A percentile compares a stretch with the other conserved stretches of the same genome.
Conservation (phyloP, 148 eudicot species). For the Amaranthus palmeri region DNA sequence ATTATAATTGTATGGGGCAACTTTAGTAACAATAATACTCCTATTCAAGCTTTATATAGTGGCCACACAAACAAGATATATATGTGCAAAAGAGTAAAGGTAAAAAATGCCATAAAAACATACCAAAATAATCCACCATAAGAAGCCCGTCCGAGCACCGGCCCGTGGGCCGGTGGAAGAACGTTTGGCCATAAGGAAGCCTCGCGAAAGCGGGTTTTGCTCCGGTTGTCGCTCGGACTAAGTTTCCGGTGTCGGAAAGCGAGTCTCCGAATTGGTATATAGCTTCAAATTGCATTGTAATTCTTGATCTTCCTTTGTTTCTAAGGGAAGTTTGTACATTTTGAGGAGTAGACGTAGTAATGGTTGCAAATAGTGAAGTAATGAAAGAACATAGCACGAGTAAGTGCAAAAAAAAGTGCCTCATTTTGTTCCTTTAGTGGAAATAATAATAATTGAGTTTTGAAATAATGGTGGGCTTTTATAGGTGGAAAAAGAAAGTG, state of each 20-base stretch:
- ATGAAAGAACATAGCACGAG: conserved; percentile 1
- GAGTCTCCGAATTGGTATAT: conserved; percentile 43
- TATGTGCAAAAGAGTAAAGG: too few species aligned
- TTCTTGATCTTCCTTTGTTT: background rate
- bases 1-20: too few species aligned
- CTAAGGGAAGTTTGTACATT: background rate
- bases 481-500: background rate
- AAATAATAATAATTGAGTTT: background rate
- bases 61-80: too few species aligned
- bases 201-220: conserved; percentile 1
- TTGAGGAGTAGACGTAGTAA: background rate
- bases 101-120: background rate
- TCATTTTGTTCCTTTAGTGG: conserved; percentile 10
- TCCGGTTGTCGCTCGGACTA: conserved; percentile 6
- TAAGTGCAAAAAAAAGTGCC: conserved; percentile 1
- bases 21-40: too few species aligned
- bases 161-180: conserved; percentile 36
- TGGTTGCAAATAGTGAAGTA: background rate
- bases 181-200: conserved; percentile 30
- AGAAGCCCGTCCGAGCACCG: conserved; percentile 42
- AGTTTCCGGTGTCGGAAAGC: conserved; percentile 37
- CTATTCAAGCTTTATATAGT: too few species aligned
- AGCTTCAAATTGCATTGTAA: conserved; percentile 23
- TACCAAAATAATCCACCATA: conserved; percentile 42
- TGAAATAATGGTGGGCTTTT: background rate